Evolutionary conservation across 768 basidiomycete species (phyloP), one percentile per base, ranked within the genome.

Genomic region (Tylopilus sp.): DNA sequence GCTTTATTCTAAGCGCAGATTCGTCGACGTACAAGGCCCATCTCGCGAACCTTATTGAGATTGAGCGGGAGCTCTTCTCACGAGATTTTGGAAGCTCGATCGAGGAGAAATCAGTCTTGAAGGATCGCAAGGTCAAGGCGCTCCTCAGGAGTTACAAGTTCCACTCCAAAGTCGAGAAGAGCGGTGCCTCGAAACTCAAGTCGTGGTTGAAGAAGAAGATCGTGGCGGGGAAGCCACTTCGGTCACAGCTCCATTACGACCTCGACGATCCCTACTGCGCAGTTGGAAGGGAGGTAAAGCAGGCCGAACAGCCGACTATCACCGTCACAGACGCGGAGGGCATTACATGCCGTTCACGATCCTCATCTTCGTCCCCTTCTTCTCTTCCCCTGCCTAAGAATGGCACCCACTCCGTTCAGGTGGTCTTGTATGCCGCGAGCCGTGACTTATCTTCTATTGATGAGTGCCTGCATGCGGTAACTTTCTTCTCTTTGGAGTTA

Each of bases 191-290:
- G 42, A 80, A 75, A 56, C 63, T 87, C 41, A 85, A 81, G 58
- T 75, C 79, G 6, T 87, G 86, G 86, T 68, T 84, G 61, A 82
- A 77, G 69, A 81, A 79, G 56, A 85, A 85, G 55, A 73, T 86
- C 26, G 58, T 70, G 9, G 63, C 71, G 3, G 72, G 75, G 22
- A 74, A 72, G n/a, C 58, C 70, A 3, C 49, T 64, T 14, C 74
- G 63, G 45, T 55, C 76, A 12, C 71, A 76, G 52, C 64, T 79
- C 22, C 71, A 72, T 21, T 63, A 72, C 22, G 77, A 77, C 14
- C 62, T 78, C 22, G 74, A 78, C 37, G 72, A 73, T 52, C 64
- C 64, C 4, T 55, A 61, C 24, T 78, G 75, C 45, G 68, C 69
- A 14, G 77, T 78, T 11, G 77, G 73, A 19, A 58, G 64, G 49